Conservation (phyloP, 768 basidiomycete species). For the Lactarius deliciosus region DNA sequence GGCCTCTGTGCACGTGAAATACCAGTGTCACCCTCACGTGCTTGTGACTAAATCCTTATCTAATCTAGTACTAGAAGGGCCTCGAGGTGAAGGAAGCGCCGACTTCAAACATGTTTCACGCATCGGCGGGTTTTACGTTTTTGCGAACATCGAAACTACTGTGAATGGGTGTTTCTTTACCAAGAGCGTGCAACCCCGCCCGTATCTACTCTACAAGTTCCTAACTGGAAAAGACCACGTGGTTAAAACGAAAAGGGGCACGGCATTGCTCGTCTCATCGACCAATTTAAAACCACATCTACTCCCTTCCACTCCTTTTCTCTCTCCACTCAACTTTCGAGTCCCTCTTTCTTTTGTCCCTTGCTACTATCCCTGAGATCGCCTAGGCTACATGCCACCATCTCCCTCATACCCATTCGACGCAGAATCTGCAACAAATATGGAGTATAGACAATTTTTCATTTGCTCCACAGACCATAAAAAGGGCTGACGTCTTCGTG, state of each 20-base stretch:
- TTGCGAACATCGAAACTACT: neutral
- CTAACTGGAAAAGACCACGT: neutral
- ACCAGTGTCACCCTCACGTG: too few relatives aligned
- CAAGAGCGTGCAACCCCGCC: too few relatives aligned
- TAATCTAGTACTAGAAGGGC: neutral
- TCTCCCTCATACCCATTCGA: conserved; percentile 4
- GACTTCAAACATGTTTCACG: neutral
- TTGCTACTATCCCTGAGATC: neutral
- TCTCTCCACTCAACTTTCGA: neutral
- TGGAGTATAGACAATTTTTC: neutral
- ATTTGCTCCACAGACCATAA: neutral
- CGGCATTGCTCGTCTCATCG: neutral
- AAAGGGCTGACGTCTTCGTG: neutral
- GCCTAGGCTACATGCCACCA: neutral
- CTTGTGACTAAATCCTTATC: too few relatives aligned
- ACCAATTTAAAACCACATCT: neutral
- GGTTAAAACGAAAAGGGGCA: neutral
- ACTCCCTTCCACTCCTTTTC: neutral
- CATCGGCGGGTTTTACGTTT: neutral
- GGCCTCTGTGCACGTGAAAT: neutral
- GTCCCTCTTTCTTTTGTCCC: neutral
- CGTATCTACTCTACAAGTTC: too few relatives aligned
- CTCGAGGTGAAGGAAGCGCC: neutral
- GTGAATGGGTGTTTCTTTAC: too few relatives aligned
- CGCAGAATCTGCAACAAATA: conserved; percentile 3